A percentile compares a stretch with the other conserved stretches of the same genome.
Evolutionary conservation across 2,329 filamentous ascomycete species (phyloP).

Genomic region (Hysterium pulicare): DNA sequence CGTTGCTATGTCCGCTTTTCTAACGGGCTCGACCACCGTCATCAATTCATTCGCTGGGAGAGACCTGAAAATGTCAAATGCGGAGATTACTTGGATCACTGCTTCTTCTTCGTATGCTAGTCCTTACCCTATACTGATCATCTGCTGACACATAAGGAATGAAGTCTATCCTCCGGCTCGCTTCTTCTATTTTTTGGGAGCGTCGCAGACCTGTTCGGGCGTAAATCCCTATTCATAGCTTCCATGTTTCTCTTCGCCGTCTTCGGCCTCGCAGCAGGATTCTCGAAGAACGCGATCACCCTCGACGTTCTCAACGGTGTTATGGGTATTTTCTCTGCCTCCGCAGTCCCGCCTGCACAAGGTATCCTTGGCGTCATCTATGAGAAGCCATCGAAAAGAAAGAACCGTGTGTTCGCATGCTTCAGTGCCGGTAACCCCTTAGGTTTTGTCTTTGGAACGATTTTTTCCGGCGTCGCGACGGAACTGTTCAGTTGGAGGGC

Average conservation of each 20-base stretch:
- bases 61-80: slow-evolving; percentile 61
- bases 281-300: slow-evolving; percentile 56
- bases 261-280: slow-evolving; percentile 57
- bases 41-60: slow-evolving; percentile 59
- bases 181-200: slow-evolving; percentile 66
- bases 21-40: slow-evolving; percentile 58
- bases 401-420: slow-evolving; percentile 63
- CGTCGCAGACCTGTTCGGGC: slow-evolving; percentile 64
- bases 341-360: slow-evolving; percentile 61
- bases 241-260: slow-evolving; percentile 59
- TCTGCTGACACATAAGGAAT: neutral
- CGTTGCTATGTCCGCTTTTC: slow-evolving; percentile 60
- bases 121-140: neutral
- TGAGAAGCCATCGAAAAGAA: slow-evolving; percentile 56
- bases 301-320: slow-evolving; percentile 63
- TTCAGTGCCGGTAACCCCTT: slow-evolving; percentile 58
- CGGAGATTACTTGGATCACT: slow-evolving; percentile 65
- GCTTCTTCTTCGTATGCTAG: slow-evolving; percentile 55
- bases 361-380: slow-evolving; percentile 64
- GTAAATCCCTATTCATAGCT: slow-evolving; percentile 57
- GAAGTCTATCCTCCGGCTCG: slow-evolving; percentile 58
- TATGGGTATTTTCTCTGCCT: slow-evolving; percentile 62
- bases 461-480: slow-evolving; percentile 61
- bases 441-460: slow-evolving; percentile 56
- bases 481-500: slow-evolving; percentile 63